Percentiles rank a stretch among this genome's conserved stretches.
These are phyloP conservation scores for Irineochytrium annulatum DNA, from an alignment of 192 early-diverging fungal species.

Conservation along the genomic window DNA sequence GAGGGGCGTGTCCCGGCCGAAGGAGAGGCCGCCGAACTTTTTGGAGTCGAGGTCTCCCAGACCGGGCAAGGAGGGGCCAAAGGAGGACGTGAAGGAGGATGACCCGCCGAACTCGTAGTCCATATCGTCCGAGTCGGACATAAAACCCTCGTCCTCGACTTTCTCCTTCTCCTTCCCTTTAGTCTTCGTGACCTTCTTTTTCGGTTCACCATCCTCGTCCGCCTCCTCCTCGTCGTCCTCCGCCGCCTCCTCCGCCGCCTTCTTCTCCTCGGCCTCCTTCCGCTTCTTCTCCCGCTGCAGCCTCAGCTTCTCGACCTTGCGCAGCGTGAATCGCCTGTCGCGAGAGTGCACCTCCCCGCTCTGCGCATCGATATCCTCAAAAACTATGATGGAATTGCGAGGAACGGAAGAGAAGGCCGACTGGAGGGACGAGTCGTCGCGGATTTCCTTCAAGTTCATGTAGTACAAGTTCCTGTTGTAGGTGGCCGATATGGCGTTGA, in stretches of 20 bases:
- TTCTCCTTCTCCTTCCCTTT: conserved; percentile 10
- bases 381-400: conserved; percentile 45
- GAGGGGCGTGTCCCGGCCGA: conserved; percentile 11
- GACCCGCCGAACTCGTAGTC: no score
- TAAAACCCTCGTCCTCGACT: conserved; percentile 5
- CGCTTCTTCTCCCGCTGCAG: conserved; percentile 26
- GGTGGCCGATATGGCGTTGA: conserved; percentile 39
- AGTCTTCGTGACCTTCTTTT: conserved; percentile 3
- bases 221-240: conserved; percentile 7
- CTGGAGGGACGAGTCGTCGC: conserved; percentile 35
- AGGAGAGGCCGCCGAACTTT: conserved; percentile 24
- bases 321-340: conserved; percentile 25
- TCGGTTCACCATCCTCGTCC: conserved; percentile 11
- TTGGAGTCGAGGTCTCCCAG: conserved; percentile 8
- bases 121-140: background rate
- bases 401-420: conserved; percentile 41
- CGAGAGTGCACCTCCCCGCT: conserved; percentile 41
- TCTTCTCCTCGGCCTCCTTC: conserved; percentile 11
- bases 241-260: background rate
- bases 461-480: conserved; percentile 45
- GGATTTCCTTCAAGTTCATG: conserved; percentile 42
- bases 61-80: conserved; percentile 16
- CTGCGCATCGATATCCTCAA: conserved; percentile 59
- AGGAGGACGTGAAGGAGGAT: background rate
- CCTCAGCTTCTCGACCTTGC: conserved; percentile 19